These are phyloP conservation scores for Daldinia decipiens DNA, from an alignment of 495 filamentous ascomycete genomes.

Conservation along the genomic window DNA sequence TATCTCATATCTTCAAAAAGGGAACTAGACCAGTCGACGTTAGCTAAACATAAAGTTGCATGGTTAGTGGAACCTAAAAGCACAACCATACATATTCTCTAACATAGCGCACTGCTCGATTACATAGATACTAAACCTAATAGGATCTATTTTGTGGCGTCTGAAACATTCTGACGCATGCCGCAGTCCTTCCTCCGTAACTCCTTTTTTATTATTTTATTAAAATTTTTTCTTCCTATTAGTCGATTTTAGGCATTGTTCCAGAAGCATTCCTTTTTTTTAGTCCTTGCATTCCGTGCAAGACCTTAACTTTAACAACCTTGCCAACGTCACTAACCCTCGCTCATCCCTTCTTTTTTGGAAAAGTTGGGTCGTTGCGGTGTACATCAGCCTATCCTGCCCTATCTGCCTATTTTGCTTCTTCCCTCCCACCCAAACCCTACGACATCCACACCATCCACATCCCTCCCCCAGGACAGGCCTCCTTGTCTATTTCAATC, in stretches of 20 bases:
- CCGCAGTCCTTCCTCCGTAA: slow-evolving; percentile 29
- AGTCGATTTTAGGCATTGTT: slow-evolving; percentile 47
- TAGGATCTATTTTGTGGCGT: slow-evolving; percentile 22
- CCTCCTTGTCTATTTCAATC: slow-evolving; percentile 19
- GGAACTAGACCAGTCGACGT: neutral
- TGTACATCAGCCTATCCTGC: slow-evolving; percentile 26
- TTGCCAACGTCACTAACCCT: slow-evolving; percentile 39
- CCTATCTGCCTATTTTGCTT: slow-evolving; percentile 3
- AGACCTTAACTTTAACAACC: slow-evolving; percentile 24
- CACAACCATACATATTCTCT: slow-evolving; percentile 33
- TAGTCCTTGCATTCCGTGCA: slow-evolving; percentile 36
- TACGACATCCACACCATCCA: slow-evolving; percentile 44
- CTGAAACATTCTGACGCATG: slow-evolving; percentile 47
- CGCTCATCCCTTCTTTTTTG: slow-evolving; percentile 34
- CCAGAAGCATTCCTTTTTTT: slow-evolving; percentile 49
- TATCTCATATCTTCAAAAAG: too few species aligned
- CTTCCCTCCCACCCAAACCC: slow-evolving; percentile 31
- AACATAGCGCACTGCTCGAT: slow-evolving; percentile 24
- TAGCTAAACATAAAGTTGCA: slow-evolving; percentile 2
- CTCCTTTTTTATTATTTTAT: slow-evolving; percentile 30
- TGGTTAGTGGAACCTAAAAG: slow-evolving; percentile 18
- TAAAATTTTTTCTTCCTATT: slow-evolving; percentile 17
- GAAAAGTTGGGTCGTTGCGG: slow-evolving; percentile 13
- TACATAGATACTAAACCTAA: slow-evolving; percentile 3
- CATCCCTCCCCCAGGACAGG: slow-evolving; percentile 18